A percentile compares a stretch with the other conserved stretches of the same genome.
phyloP scores from a whole-genome alignment of 352 stramenopile genomes.

The Phytophthora lateralis region DNA sequence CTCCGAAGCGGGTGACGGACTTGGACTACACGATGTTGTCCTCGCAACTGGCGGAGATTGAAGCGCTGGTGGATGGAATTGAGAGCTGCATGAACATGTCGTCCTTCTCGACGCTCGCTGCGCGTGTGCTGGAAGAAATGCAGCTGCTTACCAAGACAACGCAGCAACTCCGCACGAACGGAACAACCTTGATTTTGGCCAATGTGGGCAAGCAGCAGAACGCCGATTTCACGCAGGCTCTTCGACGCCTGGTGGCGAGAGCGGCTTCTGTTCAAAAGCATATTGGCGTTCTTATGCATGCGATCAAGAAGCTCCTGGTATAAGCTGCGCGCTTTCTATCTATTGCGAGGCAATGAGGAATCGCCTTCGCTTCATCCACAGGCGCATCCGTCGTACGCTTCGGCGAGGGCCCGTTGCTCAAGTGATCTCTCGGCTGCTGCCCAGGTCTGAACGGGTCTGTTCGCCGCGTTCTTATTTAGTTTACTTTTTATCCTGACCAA shows the following conservation, averaged over 20 bases:
- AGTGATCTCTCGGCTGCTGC: neutral
- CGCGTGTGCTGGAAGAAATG: constrained; percentile 53
- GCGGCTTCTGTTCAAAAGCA: constrained; percentile 53
- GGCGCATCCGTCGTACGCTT: constrained; percentile 5
- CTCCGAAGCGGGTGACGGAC: constrained; percentile 31
- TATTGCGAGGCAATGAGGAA: constrained; percentile 14
- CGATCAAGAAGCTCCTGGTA: constrained; percentile 24
- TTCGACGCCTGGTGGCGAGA: constrained; percentile 60
- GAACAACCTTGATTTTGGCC: constrained; percentile 62
- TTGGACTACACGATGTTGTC: constrained; percentile 45
- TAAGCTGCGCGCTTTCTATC: constrained; percentile 26
- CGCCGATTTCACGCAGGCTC: constrained; percentile 41
- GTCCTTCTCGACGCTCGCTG: constrained; percentile 48
- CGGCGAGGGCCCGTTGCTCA: neutral
- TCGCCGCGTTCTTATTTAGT: constrained; percentile 28
- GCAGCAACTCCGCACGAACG: constrained; percentile 70
- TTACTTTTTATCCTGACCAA: constrained; percentile 14
- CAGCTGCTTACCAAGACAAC: constrained; percentile 61
- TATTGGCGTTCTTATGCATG: constrained; percentile 49
- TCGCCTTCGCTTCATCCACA: neutral
- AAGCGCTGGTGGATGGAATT: constrained; percentile 64
- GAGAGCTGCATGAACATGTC: constrained; percentile 44
- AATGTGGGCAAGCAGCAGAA: constrained; percentile 52
- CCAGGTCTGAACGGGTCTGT: constrained; percentile 8
- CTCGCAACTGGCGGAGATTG: constrained; percentile 60